These are phyloP conservation scores for Fusarium ramigenum DNA, from an alignment of 2,329 filamentous ascomycete species.

Conservation along the genomic window DNA sequence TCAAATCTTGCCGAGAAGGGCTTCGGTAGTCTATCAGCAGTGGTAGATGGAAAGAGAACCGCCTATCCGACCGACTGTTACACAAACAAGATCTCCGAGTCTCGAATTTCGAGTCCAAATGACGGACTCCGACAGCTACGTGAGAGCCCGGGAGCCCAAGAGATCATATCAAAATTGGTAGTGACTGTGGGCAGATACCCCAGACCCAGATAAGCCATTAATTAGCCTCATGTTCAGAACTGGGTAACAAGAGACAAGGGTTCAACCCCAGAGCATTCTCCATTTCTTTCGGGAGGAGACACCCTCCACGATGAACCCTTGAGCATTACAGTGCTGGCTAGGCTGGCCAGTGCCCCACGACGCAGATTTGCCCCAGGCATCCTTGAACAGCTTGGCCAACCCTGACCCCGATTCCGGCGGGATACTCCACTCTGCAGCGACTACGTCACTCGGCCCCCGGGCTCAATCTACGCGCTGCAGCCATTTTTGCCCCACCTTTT, in stretches of 20 bases:
- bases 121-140: not conserved
- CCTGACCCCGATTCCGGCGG: conserved; percentile 25
- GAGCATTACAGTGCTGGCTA: conserved; percentile 1
- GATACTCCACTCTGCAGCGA: conserved; percentile 18
- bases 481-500: conserved; percentile 27
- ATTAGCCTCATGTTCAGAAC: not conserved
- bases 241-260: conserved; percentile 18
- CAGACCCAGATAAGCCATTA: conserved; percentile 9
- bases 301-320: conserved; percentile 25
- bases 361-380: conserved; percentile 3
- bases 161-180: not conserved
- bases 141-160: not conserved
- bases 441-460: conserved; percentile 37
- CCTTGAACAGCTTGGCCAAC: conserved; percentile 20
- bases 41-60: not conserved
- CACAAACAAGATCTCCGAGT: conserved; percentile 1
- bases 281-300: conserved; percentile 4
- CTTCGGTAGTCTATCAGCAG: not conserved
- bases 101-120: conserved; percentile 13
- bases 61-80: not conserved
- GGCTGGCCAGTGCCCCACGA: conserved; percentile 9
- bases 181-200: not conserved
- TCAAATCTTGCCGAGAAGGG: conserved; percentile 10
- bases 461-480: conserved; percentile 23
- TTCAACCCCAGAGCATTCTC: conserved; percentile 16